Evolutionary conservation across 1,284 basidiomycete genomes (phyloP).

Genomic region (Volvariella volvacea): DNA sequence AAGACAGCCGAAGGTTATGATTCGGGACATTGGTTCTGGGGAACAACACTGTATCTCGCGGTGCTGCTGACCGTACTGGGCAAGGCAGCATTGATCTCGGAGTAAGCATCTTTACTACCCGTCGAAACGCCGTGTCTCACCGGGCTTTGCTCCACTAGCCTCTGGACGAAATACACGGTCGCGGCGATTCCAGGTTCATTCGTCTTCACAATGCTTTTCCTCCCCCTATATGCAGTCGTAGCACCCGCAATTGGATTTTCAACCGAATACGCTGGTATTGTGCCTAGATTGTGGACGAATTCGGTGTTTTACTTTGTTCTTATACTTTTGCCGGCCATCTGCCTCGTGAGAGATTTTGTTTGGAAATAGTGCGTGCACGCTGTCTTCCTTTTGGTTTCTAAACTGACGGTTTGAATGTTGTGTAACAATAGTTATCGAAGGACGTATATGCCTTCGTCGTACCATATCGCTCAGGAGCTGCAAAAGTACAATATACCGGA

Average conservation of each 20-base stretch:
- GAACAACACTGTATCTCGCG: constrained; percentile 88
- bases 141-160: constrained; percentile 34
- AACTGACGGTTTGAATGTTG: constrained; percentile 7
- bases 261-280: constrained; percentile 83
- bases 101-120: constrained; percentile 51
- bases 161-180: constrained; percentile 99
- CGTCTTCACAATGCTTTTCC: constrained; percentile 88
- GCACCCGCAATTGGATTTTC: constrained; percentile 89
- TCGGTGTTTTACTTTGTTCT: constrained; percentile 88
- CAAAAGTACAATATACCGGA: constrained; percentile 98
- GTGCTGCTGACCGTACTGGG: constrained; percentile 94
- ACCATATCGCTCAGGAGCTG: constrained; percentile 96
- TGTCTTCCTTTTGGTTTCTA: constrained; percentile 4
- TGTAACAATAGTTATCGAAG: constrained; percentile 66
- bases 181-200: constrained; percentile 96
- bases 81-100: constrained; percentile 95
- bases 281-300: constrained; percentile 83
- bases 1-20: constrained; percentile 78
- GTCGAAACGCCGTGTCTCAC: constrained; percentile 9
- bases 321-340: constrained; percentile 82
- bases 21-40: constrained; percentile 97
- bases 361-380: constrained; percentile 83
- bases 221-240: constrained; percentile 86
- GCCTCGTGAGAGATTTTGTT: constrained; percentile 84
- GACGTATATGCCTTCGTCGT: constrained; percentile 86